Evolutionary conservation across 2,329 filamentous ascomycete genomes (phyloP), one percentile per base, ranked within the genome.

Genomic region (Thelonectria olida): DNA sequence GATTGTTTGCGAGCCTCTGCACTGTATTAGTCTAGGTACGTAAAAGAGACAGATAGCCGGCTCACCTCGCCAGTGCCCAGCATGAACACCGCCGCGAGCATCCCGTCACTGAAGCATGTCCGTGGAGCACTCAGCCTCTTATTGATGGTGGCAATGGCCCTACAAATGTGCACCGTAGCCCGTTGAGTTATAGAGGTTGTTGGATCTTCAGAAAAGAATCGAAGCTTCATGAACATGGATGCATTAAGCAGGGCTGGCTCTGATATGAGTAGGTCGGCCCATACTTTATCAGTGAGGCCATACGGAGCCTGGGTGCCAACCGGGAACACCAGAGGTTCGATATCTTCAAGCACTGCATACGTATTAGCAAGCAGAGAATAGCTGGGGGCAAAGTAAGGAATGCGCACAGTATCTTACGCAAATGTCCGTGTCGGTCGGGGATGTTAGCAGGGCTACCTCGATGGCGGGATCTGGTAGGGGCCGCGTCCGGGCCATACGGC

Each of bases 191-290:
- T 17, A 6, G 41, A 47, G 8, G 2, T 5, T 10, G 19, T 45
- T 7, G 23, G 28, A 0, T 31, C 9, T 1, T 13, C 12, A 0
- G 52, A 36, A 1, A 48, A 61, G n/a, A 68, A 49, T 13, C 47
- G 49, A 1, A 72, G 12, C 1, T 54, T 67, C 9, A 72, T 63
- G 0, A 61, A 49, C 58, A 72, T 60, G 1, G 69, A 70, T 0
- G 69, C 69, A n/a, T 72, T 68, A 2, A 72, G 49, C 1, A 72
- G 57, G 9, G 69, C 69, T n/a, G 69, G 69, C 28, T 72, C 69
- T 1, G 69, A 66, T 8, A 62, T 17, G 17, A 72, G 23, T 0
- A 72, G 53, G 8, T 31, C 6, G 2, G 63, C 34, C 69, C 69
- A 72, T 2, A 28, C 17, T 5, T n/a, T 28, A 7, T 67, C 66